phyloP scores from a whole-genome alignment of 2,329 filamentous ascomycete genomes.

The Verticillium zaregamsianum region DNA sequence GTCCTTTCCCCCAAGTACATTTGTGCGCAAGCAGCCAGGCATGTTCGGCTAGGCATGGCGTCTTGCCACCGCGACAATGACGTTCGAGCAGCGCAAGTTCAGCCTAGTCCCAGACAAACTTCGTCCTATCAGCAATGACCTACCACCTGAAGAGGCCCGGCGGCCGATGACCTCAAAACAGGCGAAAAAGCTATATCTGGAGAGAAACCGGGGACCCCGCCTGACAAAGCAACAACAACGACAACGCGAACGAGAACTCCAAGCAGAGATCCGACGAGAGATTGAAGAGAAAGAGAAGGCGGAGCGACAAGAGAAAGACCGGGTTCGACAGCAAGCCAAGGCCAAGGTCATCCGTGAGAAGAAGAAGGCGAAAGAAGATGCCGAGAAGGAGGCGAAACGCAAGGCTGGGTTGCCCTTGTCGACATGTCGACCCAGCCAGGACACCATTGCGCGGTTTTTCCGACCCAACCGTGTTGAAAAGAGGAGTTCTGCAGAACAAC shows the following conservation, averaged over 20 bases:
- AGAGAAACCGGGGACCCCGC: slow-evolving; percentile 30
- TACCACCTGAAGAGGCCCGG: not conserved
- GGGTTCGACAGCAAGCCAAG: slow-evolving; percentile 41
- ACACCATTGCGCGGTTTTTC: slow-evolving; percentile 51
- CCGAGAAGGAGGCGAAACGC: slow-evolving; percentile 44
- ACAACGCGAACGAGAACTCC: slow-evolving; percentile 26
- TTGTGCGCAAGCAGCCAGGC: not conserved
- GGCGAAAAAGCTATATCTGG: slow-evolving; percentile 32
- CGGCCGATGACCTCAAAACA: slow-evolving; percentile 38
- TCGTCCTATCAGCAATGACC: slow-evolving; percentile 12
- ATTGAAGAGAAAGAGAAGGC: slow-evolving; percentile 37
- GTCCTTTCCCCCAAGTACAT: no score
- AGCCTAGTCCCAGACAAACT: slow-evolving; percentile 33
- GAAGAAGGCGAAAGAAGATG: slow-evolving; percentile 50
- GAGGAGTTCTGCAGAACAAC: slow-evolving; percentile 11
- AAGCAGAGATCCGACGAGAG: slow-evolving; percentile 9
- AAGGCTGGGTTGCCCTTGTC: slow-evolving; percentile 49
- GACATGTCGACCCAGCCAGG: slow-evolving; percentile 53
- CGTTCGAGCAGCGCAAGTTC: slow-evolving; percentile 37
- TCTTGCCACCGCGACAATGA: slow-evolving; percentile 21
- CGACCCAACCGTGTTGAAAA: slow-evolving; percentile 25
- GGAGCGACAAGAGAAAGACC: slow-evolving; percentile 49
- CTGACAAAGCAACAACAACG: slow-evolving; percentile 40
- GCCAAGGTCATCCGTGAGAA: slow-evolving; percentile 48
- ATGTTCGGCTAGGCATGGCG: not conserved